Percentiles rank a stretch among this genome's conserved stretches.
Conservation (phyloP, 2,329 filamentous ascomycete genomes). For the Colletotrichum sp. region DNA sequence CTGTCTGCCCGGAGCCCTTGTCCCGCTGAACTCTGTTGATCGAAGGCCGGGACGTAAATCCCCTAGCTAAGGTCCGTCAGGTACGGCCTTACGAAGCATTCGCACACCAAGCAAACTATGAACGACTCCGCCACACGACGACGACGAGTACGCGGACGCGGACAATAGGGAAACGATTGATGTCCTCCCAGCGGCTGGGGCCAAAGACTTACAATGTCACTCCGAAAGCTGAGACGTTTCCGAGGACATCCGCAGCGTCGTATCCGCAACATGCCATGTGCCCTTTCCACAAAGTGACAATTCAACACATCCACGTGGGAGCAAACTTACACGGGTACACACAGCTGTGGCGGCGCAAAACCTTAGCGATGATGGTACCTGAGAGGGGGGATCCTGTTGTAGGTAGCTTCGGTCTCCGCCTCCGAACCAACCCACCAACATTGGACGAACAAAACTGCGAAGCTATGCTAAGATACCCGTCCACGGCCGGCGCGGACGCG, state of each 20-base stretch:
- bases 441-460: not conserved
- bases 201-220: not conserved
- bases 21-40: not conserved
- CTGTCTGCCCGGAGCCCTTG: not conserved
- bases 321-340: not conserved
- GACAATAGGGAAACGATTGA: not conserved
- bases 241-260: constrained; percentile 5
- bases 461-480: not conserved
- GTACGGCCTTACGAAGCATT: not conserved
- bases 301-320: not conserved
- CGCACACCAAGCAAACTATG: not conserved
- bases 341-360: not conserved
- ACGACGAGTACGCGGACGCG: not conserved
- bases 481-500: not conserved
- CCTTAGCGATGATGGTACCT: not conserved
- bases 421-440: not conserved
- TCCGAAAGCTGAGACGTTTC: not conserved
- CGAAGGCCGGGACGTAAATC: not conserved
- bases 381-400: not conserved
- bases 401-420: not conserved
- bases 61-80: not conserved
- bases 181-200: not conserved
- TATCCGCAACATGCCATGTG: not conserved
- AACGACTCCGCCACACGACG: not conserved
- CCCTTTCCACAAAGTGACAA: not conserved